Evolutionary conservation across 192 early-diverging fungal genomes (phyloP), one percentile per base, ranked within the genome.

Genomic region (Funneliformis geosporum): DNA sequence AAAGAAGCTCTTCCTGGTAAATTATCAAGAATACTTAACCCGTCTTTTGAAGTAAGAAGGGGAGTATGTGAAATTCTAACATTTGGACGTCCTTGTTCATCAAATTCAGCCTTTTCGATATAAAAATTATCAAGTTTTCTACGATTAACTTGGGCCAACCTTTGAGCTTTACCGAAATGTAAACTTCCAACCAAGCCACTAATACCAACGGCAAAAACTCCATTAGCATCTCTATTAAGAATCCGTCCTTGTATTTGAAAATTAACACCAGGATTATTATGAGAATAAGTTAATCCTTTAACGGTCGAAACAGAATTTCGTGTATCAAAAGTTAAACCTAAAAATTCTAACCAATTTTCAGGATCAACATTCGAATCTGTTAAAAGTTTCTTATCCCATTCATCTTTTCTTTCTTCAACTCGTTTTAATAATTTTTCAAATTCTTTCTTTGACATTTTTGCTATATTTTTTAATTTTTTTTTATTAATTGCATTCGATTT

Each of bases 171-270:
- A 38, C 84, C 64, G 7, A 72, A 73, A 10, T 86, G 86, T 50
- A 93, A 78, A 9, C 67, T 64, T 14, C 89, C 92, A 25, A 91
- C 82, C 14, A 93, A 85, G 43, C 93, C 93, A 46, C 86, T 86
- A 60, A 94, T 86, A 33, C 91, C 93, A 43, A 92, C 88, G 42
- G 89, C 83, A 62, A 86, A 91, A 47, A 38, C 40, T 27, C 23
- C 62, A 60, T 14, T 61, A 25, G 25, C 71, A 69, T 28, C 81
- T 80, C 21, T 81, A 76, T 89, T 90, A 16, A 94, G 80, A 40
- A 91, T 84, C 71, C 93, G 91, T 67, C 93, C 93, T 70, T 91
- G 82, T 2, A 94, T 89, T 23, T 79, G n/a, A 42, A 80, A 83
- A 42, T 81, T 86, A 8, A 81, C 75, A 47, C 83, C 83, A 50